phyloP scores from a whole-genome alignment of 1,284 basidiomycete genomes.

The Malassezia furfur region DNA sequence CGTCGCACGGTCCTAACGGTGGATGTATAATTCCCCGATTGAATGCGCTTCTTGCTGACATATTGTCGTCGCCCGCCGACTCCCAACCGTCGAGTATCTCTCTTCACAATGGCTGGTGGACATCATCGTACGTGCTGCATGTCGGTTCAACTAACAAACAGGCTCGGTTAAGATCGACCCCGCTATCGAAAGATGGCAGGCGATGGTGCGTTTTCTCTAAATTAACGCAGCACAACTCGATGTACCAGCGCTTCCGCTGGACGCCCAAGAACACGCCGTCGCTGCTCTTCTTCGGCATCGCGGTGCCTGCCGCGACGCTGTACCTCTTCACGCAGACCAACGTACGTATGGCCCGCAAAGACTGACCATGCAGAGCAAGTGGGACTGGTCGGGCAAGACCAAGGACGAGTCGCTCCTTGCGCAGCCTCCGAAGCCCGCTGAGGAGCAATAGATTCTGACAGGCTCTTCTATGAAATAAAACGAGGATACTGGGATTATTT shows the following conservation, averaged over 20 bases:
- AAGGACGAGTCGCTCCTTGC: constrained; percentile 25
- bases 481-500: background rate
- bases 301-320: constrained; percentile 29
- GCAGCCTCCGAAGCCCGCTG: background rate
- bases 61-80: background rate
- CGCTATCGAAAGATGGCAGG: constrained; percentile 41
- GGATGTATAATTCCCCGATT: background rate
- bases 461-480: background rate
- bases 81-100: constrained; percentile 1
- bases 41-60: background rate
- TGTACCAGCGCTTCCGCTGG: constrained; percentile 42
- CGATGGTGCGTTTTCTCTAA: constrained; percentile 22
- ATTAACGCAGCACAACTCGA: constrained; percentile 33
- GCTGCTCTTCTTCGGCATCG: constrained; percentile 29
- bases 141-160: background rate
- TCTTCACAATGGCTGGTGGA: constrained; percentile 35
- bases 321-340: constrained; percentile 26
- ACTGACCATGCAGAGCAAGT: constrained; percentile 23
- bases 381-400: constrained; percentile 36
- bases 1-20: background rate
- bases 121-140: constrained; percentile 26
- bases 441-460: background rate
- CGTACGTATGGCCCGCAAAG: constrained; percentile 23
- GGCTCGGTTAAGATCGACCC: constrained; percentile 43
- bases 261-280: constrained; percentile 27